Percentiles rank a stretch among this genome's conserved stretches.
These are phyloP conservation scores for Arthroderma sp. DNA, from an alignment of 2,329 filamentous ascomycete species.

Conservation along the genomic window DNA sequence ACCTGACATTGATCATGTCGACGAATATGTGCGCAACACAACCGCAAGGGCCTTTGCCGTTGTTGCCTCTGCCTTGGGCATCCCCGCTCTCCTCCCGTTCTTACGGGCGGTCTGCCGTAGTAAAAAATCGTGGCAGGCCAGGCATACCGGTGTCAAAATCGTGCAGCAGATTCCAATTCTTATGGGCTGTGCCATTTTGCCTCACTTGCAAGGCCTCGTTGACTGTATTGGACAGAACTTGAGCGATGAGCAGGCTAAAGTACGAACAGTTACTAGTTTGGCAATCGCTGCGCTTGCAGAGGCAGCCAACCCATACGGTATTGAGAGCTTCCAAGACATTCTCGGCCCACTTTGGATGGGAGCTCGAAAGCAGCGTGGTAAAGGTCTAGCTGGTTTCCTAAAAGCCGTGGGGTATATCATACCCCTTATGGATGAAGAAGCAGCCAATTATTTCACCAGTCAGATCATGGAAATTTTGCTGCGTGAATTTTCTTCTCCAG, in stretches of 20 bases:
- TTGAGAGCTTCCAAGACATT: slow-evolving; percentile 97
- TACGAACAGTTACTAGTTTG: slow-evolving; percentile 87
- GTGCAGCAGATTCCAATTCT: slow-evolving; percentile 97
- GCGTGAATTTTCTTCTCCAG: slow-evolving; percentile 88
- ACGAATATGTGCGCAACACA: slow-evolving; percentile 97
- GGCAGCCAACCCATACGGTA: slow-evolving; percentile 95
- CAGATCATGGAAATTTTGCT: slow-evolving; percentile 98
- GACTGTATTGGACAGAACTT: slow-evolving; percentile 93
- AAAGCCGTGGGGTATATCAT: slow-evolving; percentile 98
- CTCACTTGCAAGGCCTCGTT: slow-evolving; percentile 87
- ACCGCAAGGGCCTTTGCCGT: slow-evolving; percentile 95
- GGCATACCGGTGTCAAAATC: slow-evolving; percentile 97
- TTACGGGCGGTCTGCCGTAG: slow-evolving; percentile 88
- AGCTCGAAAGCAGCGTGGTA: slow-evolving; percentile 88
- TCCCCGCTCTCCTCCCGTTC: slow-evolving; percentile 89
- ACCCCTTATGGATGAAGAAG: slow-evolving; percentile 97
- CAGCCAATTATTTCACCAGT: slow-evolving; percentile 95
- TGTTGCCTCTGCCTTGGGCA: slow-evolving; percentile 88
- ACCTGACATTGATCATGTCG: slow-evolving; percentile 94
- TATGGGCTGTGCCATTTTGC: slow-evolving; percentile 94
- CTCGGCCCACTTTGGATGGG: slow-evolving; percentile 95
- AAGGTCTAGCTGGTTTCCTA: slow-evolving; percentile 86
- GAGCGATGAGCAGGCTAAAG: slow-evolving; percentile 96
- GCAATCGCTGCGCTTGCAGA: slow-evolving; percentile 91
- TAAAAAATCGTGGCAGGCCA: slow-evolving; percentile 98